Conservation (phyloP, 345 rosid species). For the Eucalyptus camaldulensis region DNA sequence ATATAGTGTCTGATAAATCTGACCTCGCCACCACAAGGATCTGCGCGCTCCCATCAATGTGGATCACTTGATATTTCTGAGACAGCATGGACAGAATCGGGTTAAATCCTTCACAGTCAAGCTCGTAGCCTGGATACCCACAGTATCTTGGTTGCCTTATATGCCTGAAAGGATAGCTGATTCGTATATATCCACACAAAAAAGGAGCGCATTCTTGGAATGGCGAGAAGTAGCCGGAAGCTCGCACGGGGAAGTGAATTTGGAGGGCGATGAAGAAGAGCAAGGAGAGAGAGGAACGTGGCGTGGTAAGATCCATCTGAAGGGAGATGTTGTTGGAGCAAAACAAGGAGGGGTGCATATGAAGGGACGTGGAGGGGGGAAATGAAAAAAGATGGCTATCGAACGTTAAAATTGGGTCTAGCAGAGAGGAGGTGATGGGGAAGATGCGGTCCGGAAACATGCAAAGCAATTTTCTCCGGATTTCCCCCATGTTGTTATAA, state of each 20-base stretch:
- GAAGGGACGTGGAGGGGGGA: background rate
- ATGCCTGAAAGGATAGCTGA: background rate
- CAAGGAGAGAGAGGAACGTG: background rate
- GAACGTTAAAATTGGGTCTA: no score
- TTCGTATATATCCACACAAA: background rate
- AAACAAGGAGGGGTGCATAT: background rate
- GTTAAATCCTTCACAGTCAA: background rate
- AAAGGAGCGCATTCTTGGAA: background rate
- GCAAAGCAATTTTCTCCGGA: no score
- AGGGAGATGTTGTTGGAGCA: background rate
- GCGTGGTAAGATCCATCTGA: background rate
- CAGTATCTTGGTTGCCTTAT: rapidly evolving
- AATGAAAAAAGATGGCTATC: no score
- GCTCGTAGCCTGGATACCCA: background rate
- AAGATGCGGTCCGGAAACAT: no score
- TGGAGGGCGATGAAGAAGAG: background rate
- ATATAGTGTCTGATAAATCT: background rate
- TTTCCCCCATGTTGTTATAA: no score
- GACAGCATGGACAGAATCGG: background rate
- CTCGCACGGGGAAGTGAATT: background rate
- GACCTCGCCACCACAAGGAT: background rate
- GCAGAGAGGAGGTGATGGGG: no score
- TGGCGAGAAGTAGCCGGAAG: rapidly evolving
- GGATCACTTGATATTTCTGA: background rate
- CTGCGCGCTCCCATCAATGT: rapidly evolving